Evolutionary conservation across 192 early-diverging fungal genomes (phyloP).

Genomic region (Gaertneriomyces semiglobifer): DNA sequence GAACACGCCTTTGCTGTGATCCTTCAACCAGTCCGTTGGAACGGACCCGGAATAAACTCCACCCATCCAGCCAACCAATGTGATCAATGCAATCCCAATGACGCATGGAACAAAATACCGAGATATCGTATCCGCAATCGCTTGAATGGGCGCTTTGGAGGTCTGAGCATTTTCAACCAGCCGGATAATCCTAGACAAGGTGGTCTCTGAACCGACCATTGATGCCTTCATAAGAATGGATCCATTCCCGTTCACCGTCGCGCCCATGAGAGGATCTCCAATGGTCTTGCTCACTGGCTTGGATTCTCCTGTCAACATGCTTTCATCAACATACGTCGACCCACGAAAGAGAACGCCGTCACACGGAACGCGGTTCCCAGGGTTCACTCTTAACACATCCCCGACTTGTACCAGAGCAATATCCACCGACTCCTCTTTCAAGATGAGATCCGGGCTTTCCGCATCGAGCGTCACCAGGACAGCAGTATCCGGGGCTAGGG

Average conservation of each 20-base stretch:
- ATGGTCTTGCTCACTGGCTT: slow-evolving; percentile 57
- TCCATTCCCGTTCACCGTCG: slow-evolving; percentile 62
- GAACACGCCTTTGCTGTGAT: slow-evolving; percentile 9
- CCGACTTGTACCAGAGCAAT: slow-evolving; percentile 62
- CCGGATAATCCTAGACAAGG: slow-evolving; percentile 83
- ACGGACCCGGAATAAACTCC: slow-evolving; percentile 30
- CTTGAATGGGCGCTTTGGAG: slow-evolving; percentile 92
- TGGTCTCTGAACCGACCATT: slow-evolving; percentile 67
- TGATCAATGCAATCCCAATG: slow-evolving; percentile 61
- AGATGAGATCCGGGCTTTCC: slow-evolving; percentile 1
- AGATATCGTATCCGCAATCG: slow-evolving; percentile 78
- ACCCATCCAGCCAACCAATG: slow-evolving; percentile 75
- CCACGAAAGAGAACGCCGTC: slow-evolving; percentile 65
- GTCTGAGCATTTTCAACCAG: slow-evolving; percentile 93
- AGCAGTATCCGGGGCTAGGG: slow-evolving; percentile 71
- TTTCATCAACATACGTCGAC: slow-evolving; percentile 64
- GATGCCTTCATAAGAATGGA: slow-evolving; percentile 61
- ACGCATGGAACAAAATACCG: slow-evolving; percentile 90
- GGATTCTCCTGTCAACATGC: slow-evolving; percentile 81
- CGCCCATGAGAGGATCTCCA: slow-evolving; percentile 50
- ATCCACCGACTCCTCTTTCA: slow-evolving; percentile 47
- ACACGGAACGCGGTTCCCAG: slow-evolving; percentile 68
- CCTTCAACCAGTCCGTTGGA: slow-evolving; percentile 13
- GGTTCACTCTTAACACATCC: slow-evolving; percentile 69
- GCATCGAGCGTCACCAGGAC: slow-evolving; percentile 50